These are phyloP conservation scores for Onygenales sp. DNA, from an alignment of 2,329 filamentous ascomycete genomes.

Conservation along the genomic window DNA sequence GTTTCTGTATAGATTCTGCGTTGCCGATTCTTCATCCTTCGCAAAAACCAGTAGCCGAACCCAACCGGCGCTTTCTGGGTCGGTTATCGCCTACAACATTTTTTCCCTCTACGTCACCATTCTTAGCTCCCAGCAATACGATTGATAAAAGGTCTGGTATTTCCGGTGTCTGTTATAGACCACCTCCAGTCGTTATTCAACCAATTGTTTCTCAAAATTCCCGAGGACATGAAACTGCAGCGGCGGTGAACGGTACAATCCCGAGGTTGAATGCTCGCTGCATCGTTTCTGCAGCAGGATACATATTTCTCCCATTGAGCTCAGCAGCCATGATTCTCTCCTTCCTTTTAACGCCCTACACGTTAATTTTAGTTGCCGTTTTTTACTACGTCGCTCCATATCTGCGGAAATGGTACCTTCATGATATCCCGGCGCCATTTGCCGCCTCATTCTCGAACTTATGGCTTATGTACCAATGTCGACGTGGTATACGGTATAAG, in stretches of 20 bases:
- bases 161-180: too few species aligned
- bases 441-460: slow-evolving; percentile 61
- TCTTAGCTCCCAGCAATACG: too few species aligned
- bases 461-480: slow-evolving; percentile 62
- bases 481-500: slow-evolving; percentile 55
- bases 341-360: slow-evolving; percentile 23
- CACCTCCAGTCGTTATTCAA: too few species aligned
- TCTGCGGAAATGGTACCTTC: slow-evolving; percentile 39
- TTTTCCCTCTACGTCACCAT: too few species aligned
- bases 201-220: too few species aligned
- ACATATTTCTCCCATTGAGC: neutral
- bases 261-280: neutral
- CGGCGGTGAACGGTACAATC: too few species aligned
- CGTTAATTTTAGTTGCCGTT: slow-evolving; percentile 40
- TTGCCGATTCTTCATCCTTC: neutral
- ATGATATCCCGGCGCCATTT: slow-evolving; percentile 42
- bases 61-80: too few species aligned
- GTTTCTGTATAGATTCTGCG: neutral
- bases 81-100: too few species aligned
- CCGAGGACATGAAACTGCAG: too few species aligned
- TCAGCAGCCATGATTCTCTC: slow-evolving; percentile 20
- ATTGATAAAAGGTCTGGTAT: too few species aligned
- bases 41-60: too few species aligned
- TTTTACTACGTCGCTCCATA: slow-evolving; percentile 51
- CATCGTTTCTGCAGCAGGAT: neutral